Conservation (phyloP, 352 stramenopile genomes). For the Pilasporangium apinafurcum region DNA sequence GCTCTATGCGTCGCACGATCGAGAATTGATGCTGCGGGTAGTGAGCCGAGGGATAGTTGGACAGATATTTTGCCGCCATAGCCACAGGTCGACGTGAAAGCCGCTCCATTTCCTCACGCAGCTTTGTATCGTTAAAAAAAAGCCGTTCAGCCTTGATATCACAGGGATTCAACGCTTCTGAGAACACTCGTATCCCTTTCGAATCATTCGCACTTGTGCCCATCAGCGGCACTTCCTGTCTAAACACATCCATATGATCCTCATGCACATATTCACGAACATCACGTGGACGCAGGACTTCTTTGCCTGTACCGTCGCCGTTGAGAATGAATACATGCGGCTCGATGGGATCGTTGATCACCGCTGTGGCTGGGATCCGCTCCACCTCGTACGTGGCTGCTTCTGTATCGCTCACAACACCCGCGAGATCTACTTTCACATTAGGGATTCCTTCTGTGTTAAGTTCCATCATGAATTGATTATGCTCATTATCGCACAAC, state of each 20-base stretch:
- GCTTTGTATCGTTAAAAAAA: conserved; percentile 33
- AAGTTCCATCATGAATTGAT: conserved; percentile 48
- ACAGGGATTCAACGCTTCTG: conserved; percentile 1
- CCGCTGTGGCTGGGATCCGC: conserved; percentile 41
- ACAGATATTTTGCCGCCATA: conserved; percentile 36
- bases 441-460: conserved; percentile 14
- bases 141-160: neutral
- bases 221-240: no score
- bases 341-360: conserved; percentile 74
- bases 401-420: conserved; percentile 46
- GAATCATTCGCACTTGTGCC: neutral
- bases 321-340: conserved; percentile 65
- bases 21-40: conserved; percentile 23
- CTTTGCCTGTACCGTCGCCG: conserved; percentile 60
- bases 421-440: conserved; percentile 46
- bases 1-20: conserved; percentile 33
- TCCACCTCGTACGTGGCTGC: conserved; percentile 38
- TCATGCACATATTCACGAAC: conserved; percentile 17
- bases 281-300: conserved; percentile 53
- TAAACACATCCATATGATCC: neutral
- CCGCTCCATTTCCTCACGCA: conserved; percentile 22
- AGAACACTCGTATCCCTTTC: conserved; percentile 9
- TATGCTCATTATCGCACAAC: conserved; percentile 69
- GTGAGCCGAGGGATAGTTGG: conserved; percentile 7
- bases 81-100: conserved; percentile 34